These are phyloP conservation scores for Solanum pimpinellifolium DNA, from an alignment of 257 asterid species.

Conservation along the genomic window DNA sequence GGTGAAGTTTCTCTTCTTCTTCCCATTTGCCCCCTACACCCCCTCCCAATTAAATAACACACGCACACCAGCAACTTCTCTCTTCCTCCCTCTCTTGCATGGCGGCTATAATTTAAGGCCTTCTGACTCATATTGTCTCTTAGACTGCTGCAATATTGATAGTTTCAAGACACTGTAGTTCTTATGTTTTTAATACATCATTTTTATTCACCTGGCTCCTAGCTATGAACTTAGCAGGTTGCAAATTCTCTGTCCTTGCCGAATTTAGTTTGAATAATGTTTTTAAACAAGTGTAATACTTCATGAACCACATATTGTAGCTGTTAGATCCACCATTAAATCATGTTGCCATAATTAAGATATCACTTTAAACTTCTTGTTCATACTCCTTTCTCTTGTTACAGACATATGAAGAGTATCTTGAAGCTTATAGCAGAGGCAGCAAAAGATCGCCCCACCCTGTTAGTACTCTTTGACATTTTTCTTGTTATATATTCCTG, in stretches of 20 bases:
- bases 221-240: not conserved
- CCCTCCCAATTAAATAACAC: not conserved
- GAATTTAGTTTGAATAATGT: not conserved
- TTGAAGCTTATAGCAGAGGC: constrained; percentile 68
- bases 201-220: not conserved
- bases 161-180: not conserved
- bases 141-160: not conserved
- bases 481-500: not conserved
- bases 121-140: not conserved
- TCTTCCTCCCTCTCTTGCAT: not conserved
- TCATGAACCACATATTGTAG: not conserved
- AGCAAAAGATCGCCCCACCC: constrained; percentile 30
- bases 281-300: not conserved
- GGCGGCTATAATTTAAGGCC: not conserved
- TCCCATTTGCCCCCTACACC: not conserved
- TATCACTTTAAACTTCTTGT: not conserved
- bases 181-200: not conserved
- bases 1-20: not conserved
- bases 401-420: constrained; percentile 94
- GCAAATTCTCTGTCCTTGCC: not conserved
- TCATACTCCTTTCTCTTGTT: constrained; percentile 2
- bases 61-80: not conserved
- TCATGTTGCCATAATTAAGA: not conserved
- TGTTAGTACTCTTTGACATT: constrained; percentile 38
- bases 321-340: not conserved